phyloP scores from a whole-genome alignment of 2,329 filamentous ascomycete genomes.

The Knufia petricola region DNA sequence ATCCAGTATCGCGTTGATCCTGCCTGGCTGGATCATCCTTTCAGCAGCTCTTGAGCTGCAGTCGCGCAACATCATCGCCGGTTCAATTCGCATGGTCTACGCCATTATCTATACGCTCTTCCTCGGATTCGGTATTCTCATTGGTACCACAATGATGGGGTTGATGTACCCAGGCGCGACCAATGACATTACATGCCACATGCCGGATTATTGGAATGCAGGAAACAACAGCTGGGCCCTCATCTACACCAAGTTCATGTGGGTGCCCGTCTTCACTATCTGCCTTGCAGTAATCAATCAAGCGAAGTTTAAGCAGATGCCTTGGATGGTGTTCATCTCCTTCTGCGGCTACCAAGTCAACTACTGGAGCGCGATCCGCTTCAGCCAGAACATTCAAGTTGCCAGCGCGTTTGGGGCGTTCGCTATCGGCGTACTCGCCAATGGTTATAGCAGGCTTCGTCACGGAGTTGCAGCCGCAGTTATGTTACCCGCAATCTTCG shows the following conservation, averaged over 20 bases:
- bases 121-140: constrained; percentile 62
- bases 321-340: constrained; percentile 65
- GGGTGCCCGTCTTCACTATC: constrained; percentile 62
- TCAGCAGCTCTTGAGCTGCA: constrained; percentile 57
- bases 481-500: constrained; percentile 78
- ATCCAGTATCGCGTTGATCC: constrained; percentile 62
- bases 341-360: constrained; percentile 66
- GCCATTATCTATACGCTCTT: constrained; percentile 65
- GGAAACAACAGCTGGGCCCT: constrained; percentile 18
- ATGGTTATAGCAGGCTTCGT: constrained; percentile 60
- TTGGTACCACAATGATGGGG: constrained; percentile 55
- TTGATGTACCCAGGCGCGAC: constrained; percentile 11
- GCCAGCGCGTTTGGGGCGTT: constrained; percentile 69
- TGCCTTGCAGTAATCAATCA: constrained; percentile 73
- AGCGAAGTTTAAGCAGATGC: constrained; percentile 67
- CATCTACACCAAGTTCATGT: constrained; percentile 48
- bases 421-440: constrained; percentile 65
- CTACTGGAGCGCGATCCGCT: constrained; percentile 58
- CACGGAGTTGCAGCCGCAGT: constrained; percentile 75
- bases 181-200: constrained; percentile 9
- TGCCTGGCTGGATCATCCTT: constrained; percentile 58
- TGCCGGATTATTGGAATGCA: constrained; percentile 9
- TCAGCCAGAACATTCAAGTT: constrained; percentile 61
- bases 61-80: constrained; percentile 57
- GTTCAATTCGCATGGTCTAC: constrained; percentile 64